phyloP scores from a whole-genome alignment of 768 basidiomycete species.

The Pleurotus sapidus region DNA sequence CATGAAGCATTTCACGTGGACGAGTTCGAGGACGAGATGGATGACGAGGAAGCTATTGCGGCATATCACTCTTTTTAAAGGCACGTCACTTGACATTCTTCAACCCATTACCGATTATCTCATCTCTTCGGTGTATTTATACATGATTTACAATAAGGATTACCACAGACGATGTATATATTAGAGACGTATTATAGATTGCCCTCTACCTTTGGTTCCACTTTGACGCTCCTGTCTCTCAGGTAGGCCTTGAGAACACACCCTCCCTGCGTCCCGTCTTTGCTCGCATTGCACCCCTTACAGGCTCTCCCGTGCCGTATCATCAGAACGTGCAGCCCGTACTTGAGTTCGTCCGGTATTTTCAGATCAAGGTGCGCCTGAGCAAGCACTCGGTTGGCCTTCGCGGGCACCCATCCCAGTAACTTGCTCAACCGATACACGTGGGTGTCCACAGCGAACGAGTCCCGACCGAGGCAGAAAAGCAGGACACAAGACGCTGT shows the following conservation, averaged over 20 bases:
- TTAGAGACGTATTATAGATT: neutral
- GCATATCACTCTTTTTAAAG: constrained; percentile 15
- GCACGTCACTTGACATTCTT: too few relatives aligned
- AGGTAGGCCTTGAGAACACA: constrained; percentile 32
- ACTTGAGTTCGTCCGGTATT: constrained; percentile 52
- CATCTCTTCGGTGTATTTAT: too few relatives aligned
- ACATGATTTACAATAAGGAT: neutral
- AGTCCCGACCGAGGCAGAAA: constrained; percentile 57
- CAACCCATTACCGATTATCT: too few relatives aligned
- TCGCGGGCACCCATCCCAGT: constrained; percentile 47
- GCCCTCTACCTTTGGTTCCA: neutral
- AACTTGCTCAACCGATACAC: constrained; percentile 52
- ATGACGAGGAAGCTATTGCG: constrained; percentile 24
- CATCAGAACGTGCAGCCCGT: constrained; percentile 57
- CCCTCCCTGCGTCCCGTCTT: constrained; percentile 14
- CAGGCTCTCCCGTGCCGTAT: constrained; percentile 54
- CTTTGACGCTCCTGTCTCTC: constrained; percentile 13
- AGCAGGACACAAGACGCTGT: constrained; percentile 62
- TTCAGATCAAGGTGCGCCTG: constrained; percentile 56
- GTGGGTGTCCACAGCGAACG: constrained; percentile 66
- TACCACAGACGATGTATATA: neutral
- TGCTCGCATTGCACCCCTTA: constrained; percentile 44
- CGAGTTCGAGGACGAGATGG: constrained; percentile 22
- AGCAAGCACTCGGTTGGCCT: constrained; percentile 46
- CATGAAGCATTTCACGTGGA: neutral